Percentiles rank a stretch among this genome's conserved stretches.
Conservation (phyloP, 257 asterid species). For the Gardenia jasminoides region DNA sequence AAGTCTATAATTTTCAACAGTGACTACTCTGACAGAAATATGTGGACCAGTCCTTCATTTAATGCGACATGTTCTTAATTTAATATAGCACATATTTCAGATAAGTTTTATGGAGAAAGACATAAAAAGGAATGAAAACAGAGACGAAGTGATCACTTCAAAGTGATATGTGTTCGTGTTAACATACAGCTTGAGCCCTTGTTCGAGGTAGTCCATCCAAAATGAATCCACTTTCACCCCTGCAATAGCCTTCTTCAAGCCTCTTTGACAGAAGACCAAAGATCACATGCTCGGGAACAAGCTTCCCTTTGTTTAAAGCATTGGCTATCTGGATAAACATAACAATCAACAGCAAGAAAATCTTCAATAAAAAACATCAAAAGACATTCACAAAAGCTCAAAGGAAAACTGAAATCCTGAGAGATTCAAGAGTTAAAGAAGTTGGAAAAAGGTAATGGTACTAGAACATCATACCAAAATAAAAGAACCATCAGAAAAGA, state of each 20-base stretch:
- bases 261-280: conserved; percentile 75
- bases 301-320: conserved; percentile 69
- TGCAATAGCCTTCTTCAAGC: conserved; percentile 76
- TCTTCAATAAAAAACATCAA: background rate
- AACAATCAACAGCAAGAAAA: background rate
- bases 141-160: background rate
- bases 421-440: background rate
- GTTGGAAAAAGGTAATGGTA: background rate
- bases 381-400: background rate
- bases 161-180: background rate
- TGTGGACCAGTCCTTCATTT: background rate
- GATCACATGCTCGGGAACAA: conserved; percentile 74
- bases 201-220: conserved; percentile 90
- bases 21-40: background rate
- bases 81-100: background rate
- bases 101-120: background rate
- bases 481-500: background rate
- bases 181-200: conserved; percentile 74
- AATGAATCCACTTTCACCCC: conserved; percentile 90
- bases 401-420: background rate
- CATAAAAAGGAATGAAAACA: background rate
- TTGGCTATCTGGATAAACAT: conserved; percentile 51
- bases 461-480: background rate
- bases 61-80: background rate
- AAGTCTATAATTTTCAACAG: background rate